Base-by-base conservation (phyloP, 2,329 filamentous ascomycete species). In the Colletotrichum chrysophilum region DNA sequence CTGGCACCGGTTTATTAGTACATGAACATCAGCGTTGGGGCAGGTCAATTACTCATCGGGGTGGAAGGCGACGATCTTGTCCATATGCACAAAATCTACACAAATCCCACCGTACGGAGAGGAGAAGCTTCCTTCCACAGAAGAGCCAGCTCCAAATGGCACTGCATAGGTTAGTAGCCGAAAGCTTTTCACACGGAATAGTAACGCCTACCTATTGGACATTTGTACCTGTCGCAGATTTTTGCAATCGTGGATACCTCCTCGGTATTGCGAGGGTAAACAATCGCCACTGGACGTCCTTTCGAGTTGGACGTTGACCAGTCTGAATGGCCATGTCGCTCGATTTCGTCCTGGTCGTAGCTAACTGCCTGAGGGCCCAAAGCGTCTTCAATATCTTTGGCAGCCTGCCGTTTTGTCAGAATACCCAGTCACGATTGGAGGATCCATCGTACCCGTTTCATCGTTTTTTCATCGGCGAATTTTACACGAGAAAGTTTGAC, bases 111-210 rank as follows among this genome's bases (percentile, higher is more conserved):
- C 91, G 78, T 89, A 88, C 0, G 93, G 92, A 6, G 93, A 91
- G 2, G 92, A 91, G 81, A 94, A 94, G 80, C 94, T 94, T 55
- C 91, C 94, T 81, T 95, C 94, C 1, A 95, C 86, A 78, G 90
- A 94, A 0, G 93, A 92, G 14, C 94, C 94, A 7, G 94, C 95
- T 4, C 93, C 94, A 80, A 94, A 96, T 1, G 92, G 92, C 2
- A 94, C 74, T 76, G 34, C 5, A 32, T 32, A 32, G 30, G 30
- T 32, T 32, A 32, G 30, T 32, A 32, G 30, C 30, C 30, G 9
- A 32, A 32, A 32, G 30, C 10, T 32, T 32, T 12, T 61, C 5
- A 16, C 30, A 4, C 2, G 7, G 30, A 2, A 24, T 16, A 32
- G 18, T 14, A 7, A 13, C 26, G 26, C 62, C 24, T 24, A 75